phyloP scores from a whole-genome alignment of 108 stramenopile genomes.

The Aurantiochytrium sp. region DNA sequence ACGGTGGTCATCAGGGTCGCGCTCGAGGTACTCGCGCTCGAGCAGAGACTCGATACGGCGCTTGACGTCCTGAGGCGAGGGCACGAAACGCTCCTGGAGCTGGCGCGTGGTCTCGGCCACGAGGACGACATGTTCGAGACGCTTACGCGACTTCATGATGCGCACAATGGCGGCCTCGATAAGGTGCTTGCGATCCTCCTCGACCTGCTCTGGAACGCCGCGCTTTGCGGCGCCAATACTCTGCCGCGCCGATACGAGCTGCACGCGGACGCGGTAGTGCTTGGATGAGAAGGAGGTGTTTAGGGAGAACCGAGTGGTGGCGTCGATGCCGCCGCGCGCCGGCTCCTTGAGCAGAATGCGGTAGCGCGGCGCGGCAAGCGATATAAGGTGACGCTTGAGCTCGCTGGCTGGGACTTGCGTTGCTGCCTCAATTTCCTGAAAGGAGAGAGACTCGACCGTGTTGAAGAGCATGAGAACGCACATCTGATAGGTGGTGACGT shows the following conservation, averaged over 20 bases:
- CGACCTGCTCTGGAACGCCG: conserved; percentile 32
- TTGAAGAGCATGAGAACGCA: conserved; percentile 94
- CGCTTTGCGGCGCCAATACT: conserved; percentile 34
- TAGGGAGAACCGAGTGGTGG: conserved; percentile 78
- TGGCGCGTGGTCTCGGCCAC: conserved; percentile 84
- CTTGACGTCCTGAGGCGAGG: conserved; percentile 84
- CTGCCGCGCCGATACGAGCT: conserved; percentile 67
- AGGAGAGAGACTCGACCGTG: conserved; percentile 62
- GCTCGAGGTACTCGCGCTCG: conserved; percentile 92
- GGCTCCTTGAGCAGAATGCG: conserved; percentile 81
- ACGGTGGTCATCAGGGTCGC: conserved; percentile 72
- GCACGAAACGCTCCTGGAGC: conserved; percentile 73
- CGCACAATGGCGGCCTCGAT: conserved; percentile 91
- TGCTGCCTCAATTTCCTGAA: conserved; percentile 69
- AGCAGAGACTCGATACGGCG: conserved; percentile 90
- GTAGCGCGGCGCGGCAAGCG: conserved; percentile 88
- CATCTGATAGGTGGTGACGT: conserved; percentile 94
- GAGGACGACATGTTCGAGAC: conserved; percentile 83
- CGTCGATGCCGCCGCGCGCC: conserved; percentile 75
- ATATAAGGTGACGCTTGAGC: conserved; percentile 84
- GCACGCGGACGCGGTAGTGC: conserved; percentile 78
- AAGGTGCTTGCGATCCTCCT: conserved; percentile 64
- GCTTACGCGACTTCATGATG: conserved; percentile 93
- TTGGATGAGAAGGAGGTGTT: conserved; percentile 81
- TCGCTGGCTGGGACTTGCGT: conserved; percentile 84